These are phyloP conservation scores for Mycogone perniciosa DNA, from an alignment of 2,329 filamentous ascomycete species.

Conservation along the genomic window DNA sequence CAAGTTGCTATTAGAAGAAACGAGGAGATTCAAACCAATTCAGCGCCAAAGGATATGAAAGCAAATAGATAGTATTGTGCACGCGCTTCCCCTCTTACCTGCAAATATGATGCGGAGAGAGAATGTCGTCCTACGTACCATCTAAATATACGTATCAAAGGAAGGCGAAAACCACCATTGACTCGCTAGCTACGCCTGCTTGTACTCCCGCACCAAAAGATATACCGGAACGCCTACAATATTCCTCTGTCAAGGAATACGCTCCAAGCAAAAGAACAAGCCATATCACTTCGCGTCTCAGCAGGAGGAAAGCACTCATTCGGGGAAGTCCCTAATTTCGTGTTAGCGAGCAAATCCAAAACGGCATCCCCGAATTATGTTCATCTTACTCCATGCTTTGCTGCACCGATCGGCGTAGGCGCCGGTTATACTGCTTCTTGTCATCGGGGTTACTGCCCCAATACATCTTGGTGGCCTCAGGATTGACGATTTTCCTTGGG, in stretches of 20 bases:
- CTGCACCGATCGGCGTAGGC: conserved; percentile 71
- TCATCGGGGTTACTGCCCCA: conserved; percentile 71
- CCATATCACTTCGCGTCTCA: not conserved
- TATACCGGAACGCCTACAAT: conserved; percentile 9
- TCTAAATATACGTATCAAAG: conserved; percentile 2
- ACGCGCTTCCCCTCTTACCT: no score
- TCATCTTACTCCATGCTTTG: conserved; percentile 53
- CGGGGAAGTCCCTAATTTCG: conserved; percentile 26
- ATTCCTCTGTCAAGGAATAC: not conserved
- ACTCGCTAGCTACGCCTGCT: not conserved
- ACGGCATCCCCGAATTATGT: conserved; percentile 11
- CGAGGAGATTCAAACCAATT: no score
- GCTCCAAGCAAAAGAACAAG: conserved; percentile 2
- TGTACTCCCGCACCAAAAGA: not conserved
- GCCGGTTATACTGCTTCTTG: conserved; percentile 77
- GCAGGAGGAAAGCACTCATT: conserved; percentile 18
- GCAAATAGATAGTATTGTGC: no score
- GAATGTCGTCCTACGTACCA: not conserved
- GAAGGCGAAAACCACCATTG: conserved; percentile 7
- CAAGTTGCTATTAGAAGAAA: no score
- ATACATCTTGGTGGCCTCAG: conserved; percentile 76
- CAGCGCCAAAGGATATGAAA: no score
- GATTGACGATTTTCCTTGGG: conserved; percentile 78
- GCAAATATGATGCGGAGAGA: no score
- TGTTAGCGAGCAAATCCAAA: not conserved